Conservation (phyloP, 2,329 filamentous ascomycete genomes). For the Colletotrichum magnum region DNA sequence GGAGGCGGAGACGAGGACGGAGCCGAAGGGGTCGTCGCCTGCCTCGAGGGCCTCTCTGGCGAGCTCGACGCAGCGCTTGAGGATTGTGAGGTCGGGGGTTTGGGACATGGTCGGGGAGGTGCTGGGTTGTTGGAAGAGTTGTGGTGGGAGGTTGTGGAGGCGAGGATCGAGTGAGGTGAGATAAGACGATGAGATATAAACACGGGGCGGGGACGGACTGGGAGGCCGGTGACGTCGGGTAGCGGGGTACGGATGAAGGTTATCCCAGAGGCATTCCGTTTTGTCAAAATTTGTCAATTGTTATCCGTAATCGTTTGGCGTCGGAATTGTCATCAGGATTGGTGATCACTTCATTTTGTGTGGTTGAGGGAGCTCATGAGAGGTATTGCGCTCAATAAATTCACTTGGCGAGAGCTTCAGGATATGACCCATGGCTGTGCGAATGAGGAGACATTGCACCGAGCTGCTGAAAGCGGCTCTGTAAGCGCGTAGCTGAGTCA, state of each 20-base stretch:
- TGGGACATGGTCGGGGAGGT: constrained; percentile 34
- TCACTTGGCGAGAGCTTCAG: no score
- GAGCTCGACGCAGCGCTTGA: constrained; percentile 47
- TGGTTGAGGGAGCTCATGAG: no score
- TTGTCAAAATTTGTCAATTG: not conserved
- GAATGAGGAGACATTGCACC: no score
- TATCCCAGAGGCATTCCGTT: not conserved
- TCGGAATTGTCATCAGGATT: no score
- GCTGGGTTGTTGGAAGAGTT: no score
- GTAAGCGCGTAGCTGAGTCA: no score
- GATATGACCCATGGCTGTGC: no score
- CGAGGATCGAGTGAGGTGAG: not conserved
- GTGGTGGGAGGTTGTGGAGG: no score
- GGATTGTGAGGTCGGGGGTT: constrained; percentile 32
- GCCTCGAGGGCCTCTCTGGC: constrained; percentile 53
- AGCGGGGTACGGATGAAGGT: constrained; percentile 20
- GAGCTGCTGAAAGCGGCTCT: no score
- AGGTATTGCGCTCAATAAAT: no score
- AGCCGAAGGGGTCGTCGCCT: constrained; percentile 54
- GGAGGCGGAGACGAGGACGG: constrained; percentile 49
- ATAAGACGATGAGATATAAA: constrained; percentile 3
- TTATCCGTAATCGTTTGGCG: not conserved
- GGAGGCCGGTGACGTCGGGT: not conserved
- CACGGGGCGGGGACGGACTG: no score
- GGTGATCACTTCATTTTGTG: no score